These are phyloP conservation scores for Globisporangium abappressorium DNA, from an alignment of 352 stramenopile species.

Conservation along the genomic window DNA sequence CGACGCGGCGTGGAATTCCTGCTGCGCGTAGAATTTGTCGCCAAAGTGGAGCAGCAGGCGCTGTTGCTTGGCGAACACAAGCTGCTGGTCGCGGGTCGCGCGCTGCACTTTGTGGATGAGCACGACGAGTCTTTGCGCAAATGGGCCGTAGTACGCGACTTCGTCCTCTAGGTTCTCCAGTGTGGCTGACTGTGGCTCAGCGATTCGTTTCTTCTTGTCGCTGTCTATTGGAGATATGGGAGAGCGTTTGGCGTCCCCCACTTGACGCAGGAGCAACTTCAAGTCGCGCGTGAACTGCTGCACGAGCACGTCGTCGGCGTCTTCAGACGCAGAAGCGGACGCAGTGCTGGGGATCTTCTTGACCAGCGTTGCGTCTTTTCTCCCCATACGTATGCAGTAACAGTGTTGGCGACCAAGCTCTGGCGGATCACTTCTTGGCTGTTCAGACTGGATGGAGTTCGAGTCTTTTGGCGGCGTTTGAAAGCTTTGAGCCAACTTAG, in stretches of 20 bases:
- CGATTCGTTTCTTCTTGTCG: background rate
- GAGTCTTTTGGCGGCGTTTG: background rate
- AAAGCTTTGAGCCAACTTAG: background rate
- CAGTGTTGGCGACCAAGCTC: background rate
- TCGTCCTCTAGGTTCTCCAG: slow-evolving; percentile 14
- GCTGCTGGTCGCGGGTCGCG: slow-evolving; percentile 29
- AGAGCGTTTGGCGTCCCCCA: slow-evolving; percentile 29
- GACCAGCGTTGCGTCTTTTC: background rate
- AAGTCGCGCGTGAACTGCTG: slow-evolving; percentile 61
- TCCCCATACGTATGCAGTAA: background rate
- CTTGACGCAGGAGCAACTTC: slow-evolving; percentile 29
- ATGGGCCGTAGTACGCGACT: slow-evolving; percentile 40
- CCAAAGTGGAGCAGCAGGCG: slow-evolving; percentile 43
- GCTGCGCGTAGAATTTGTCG: slow-evolving; percentile 40
- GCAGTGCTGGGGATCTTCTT: slow-evolving; percentile 17
- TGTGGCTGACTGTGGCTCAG: background rate
- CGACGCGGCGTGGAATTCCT: slow-evolving; percentile 48
- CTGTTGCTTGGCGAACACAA: slow-evolving; percentile 33
- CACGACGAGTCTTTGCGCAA: slow-evolving; percentile 38
- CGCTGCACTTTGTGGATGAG: slow-evolving; percentile 34
- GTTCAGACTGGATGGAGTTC: background rate
- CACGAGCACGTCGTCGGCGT: slow-evolving; percentile 29
- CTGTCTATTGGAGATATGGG: background rate
- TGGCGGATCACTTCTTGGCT: background rate
- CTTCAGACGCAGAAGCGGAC: background rate